A percentile compares a stretch with the other conserved stretches of the same genome.
These are phyloP conservation scores for Rossbeevera mucosa DNA, from an alignment of 768 basidiomycete genomes.

Conservation along the genomic window DNA sequence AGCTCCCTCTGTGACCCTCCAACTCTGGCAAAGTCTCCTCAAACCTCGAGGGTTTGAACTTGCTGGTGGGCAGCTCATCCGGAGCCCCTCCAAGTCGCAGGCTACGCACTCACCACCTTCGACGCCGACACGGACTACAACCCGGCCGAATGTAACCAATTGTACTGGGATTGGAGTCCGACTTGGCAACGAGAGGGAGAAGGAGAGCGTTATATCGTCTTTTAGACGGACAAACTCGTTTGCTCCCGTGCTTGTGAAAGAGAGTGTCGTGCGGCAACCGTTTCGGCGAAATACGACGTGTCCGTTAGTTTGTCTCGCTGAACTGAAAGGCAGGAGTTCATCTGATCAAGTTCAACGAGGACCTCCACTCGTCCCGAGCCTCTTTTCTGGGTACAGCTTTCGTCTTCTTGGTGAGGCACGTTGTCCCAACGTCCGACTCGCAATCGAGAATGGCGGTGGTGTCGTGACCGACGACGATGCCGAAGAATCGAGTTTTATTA, in stretches of 20 bases:
- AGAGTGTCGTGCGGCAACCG: conserved; percentile 34
- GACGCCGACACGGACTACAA: conserved; percentile 13
- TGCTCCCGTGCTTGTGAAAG: conserved; percentile 34
- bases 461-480: conserved; percentile 42
- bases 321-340: conserved; percentile 17
- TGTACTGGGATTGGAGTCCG: background rate
- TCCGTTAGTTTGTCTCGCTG: conserved; percentile 10
- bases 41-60: conserved; percentile 64
- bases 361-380: conserved; percentile 6
- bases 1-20: conserved; percentile 57
- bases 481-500: conserved; percentile 54
- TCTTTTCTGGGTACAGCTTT: conserved; percentile 58
- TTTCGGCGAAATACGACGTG: conserved; percentile 42
- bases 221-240: conserved; percentile 67
- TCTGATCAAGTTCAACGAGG: background rate
- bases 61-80: conserved; percentile 50
- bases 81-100: conserved; percentile 52
- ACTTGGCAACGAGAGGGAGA: conserved; percentile 16
- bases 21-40: conserved; percentile 69
- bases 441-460: conserved; percentile 59
- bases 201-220: conserved; percentile 46
- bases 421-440: conserved; percentile 48
- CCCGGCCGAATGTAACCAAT: background rate
- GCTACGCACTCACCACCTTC: conserved; percentile 17
- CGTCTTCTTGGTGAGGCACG: conserved; percentile 66